Percentiles rank a stretch among this genome's conserved stretches.
Evolutionary conservation across 805 yeast genomes (phyloP).

Genomic region (Suhomyces tanzawaensis): DNA sequence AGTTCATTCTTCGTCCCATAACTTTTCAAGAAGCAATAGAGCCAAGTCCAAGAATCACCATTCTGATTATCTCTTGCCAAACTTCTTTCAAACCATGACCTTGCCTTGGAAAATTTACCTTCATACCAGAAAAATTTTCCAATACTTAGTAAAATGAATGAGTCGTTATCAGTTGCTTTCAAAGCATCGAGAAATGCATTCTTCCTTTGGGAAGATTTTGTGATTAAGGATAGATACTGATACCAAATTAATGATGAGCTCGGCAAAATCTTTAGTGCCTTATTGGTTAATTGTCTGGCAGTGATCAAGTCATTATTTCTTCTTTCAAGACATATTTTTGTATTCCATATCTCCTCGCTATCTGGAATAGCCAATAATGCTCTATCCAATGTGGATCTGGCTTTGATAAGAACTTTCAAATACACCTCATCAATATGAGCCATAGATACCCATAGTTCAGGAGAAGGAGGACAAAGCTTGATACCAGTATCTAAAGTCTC

Average conservation of each 20-base stretch:
- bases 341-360: constrained; percentile 55
- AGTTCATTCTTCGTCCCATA: constrained; percentile 38
- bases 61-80: constrained; percentile 49
- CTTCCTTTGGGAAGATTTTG: constrained; percentile 51
- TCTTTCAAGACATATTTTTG: constrained; percentile 57
- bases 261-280: constrained; percentile 60
- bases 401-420: constrained; percentile 46
- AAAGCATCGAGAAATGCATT: constrained; percentile 69
- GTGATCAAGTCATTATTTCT: constrained; percentile 46
- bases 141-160: constrained; percentile 56
- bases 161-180: constrained; percentile 58
- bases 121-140: constrained; percentile 68
- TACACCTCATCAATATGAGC: constrained; percentile 46
- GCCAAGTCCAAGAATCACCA: constrained; percentile 81
- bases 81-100: constrained; percentile 73
- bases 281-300: constrained; percentile 53
- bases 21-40: constrained; percentile 44
- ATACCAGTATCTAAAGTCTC: constrained; percentile 50
- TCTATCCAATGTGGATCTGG: constrained; percentile 70
- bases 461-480: constrained; percentile 41
- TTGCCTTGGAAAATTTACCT: constrained; percentile 61
- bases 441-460: constrained; percentile 54
- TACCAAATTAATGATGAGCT: constrained; percentile 64
- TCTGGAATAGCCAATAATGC: constrained; percentile 48
- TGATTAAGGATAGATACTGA: constrained; percentile 48